These are phyloP conservation scores for Ganoderma sp. DNA, from an alignment of 1,284 basidiomycete genomes.

Conservation along the genomic window DNA sequence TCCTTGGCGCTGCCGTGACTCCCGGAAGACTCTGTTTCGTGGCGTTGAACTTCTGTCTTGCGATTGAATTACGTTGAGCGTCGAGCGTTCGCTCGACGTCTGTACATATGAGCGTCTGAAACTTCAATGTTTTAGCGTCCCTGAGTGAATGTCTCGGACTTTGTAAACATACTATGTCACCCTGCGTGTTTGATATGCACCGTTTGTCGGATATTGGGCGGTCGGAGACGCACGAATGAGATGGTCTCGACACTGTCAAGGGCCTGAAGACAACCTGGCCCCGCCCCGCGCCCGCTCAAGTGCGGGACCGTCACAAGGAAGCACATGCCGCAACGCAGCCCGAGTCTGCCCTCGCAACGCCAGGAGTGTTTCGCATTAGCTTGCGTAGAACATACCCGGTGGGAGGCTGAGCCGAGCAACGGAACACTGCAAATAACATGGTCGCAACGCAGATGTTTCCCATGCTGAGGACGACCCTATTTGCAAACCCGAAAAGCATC, in stretches of 20 bases:
- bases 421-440: background rate
- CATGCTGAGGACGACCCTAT: background rate
- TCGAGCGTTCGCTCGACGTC: background rate
- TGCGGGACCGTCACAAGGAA: background rate
- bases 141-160: background rate
- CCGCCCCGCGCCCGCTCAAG: background rate
- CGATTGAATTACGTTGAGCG: background rate
- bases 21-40: conserved; percentile 21
- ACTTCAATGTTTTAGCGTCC: background rate
- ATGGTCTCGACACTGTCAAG: background rate
- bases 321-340: conserved; percentile 3
- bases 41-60: background rate
- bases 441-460: conserved; percentile 7
- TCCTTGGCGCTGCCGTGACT: conserved; percentile 31
- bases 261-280: background rate
- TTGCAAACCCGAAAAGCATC: background rate
- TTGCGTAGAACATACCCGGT: background rate
- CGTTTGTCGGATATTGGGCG: background rate
- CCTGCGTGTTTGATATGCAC: conserved; percentile 3
- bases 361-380: background rate
- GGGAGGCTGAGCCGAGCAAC: conserved; percentile 6
- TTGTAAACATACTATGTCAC: background rate
- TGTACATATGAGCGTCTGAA: background rate
- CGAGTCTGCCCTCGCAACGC: background rate
- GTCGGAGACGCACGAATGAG: too few species aligned